These are phyloP conservation scores for Russula ochroleuca DNA, from an alignment of 768 basidiomycete genomes.

Conservation along the genomic window DNA sequence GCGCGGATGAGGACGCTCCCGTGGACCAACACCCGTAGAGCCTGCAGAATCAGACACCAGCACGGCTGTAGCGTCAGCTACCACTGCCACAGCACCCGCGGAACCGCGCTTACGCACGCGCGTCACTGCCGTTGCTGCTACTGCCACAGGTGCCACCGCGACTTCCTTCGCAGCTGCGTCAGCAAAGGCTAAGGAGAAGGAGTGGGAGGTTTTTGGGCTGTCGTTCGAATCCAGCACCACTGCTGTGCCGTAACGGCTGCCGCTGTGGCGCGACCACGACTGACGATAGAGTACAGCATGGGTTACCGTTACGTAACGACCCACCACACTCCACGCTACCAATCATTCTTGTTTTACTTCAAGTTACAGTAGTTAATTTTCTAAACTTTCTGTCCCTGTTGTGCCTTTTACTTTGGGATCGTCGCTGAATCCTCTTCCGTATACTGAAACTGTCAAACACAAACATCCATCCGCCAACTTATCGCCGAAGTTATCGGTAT, in stretches of 20 bases:
- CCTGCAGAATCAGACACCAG: constrained; percentile 23
- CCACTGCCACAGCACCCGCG: neutral
- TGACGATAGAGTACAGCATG: too few species aligned
- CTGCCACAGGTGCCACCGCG: neutral
- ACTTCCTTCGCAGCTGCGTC: neutral
- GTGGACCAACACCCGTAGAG: too few species aligned
- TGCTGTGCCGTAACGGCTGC: neutral
- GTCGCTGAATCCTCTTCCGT: too few species aligned
- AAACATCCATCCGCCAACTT: too few species aligned
- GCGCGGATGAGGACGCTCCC: too few species aligned
- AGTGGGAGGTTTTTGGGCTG: constrained; percentile 35
- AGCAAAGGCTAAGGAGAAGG: constrained; percentile 26
- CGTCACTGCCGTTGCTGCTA: neutral
- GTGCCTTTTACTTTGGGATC: too few species aligned
- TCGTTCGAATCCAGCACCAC: constrained; percentile 1
- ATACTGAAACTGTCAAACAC: too few species aligned
- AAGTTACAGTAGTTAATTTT: too few species aligned
- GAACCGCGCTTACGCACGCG: constrained; percentile 24
- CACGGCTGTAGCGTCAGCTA: neutral
- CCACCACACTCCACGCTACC: neutral
- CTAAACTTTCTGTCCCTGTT: too few species aligned
- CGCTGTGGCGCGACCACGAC: neutral
- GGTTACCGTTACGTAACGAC: too few species aligned
- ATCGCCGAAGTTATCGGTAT: too few species aligned
- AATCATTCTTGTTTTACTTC: neutral